Conservation (phyloP, 352 stramenopile genomes). For the Phytophthora sp. region DNA sequence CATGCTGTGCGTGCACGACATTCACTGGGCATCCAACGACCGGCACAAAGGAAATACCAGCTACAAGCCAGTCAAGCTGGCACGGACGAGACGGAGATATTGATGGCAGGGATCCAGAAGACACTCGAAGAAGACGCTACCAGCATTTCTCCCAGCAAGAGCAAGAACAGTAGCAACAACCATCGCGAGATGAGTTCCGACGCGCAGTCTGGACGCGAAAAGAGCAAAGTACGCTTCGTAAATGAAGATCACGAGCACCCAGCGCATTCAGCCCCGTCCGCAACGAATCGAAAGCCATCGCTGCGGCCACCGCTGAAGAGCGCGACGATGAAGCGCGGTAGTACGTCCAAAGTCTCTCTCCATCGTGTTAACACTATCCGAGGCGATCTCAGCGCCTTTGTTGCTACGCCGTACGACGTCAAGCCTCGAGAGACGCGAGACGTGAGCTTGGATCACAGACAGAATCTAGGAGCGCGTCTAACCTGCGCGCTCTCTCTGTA, state of each 20-base stretch:
- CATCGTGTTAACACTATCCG: conserved; percentile 48
- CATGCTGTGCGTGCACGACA: conserved; percentile 63
- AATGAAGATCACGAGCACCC: conserved; percentile 1
- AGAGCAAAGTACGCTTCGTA: conserved; percentile 25
- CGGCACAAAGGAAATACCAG: conserved; percentile 47
- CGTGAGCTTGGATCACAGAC: conserved; percentile 2
- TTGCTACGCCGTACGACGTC: conserved; percentile 28
- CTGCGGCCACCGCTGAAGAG: conserved; percentile 14
- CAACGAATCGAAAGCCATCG: background rate
- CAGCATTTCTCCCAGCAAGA: background rate
- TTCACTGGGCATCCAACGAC: conserved; percentile 44
- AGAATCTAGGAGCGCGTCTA: conserved; percentile 64
- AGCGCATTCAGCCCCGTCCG: background rate
- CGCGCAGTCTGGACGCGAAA: no score
- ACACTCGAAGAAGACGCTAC: conserved; percentile 40
- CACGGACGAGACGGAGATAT: conserved; percentile 43
- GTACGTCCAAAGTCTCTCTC: conserved; percentile 11
- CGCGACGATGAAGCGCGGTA: conserved; percentile 19
- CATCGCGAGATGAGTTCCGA: conserved; percentile 5
- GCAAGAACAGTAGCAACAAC: background rate
- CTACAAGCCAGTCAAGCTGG: conserved; percentile 47
- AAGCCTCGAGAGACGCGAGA: conserved; percentile 13
- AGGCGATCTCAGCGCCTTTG: conserved; percentile 37
- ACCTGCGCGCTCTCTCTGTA: conserved; percentile 81
- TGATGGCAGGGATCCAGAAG: conserved; percentile 36